These are phyloP conservation scores for Capillidium rhysosporum DNA, from an alignment of 371 early-diverging fungal species.

Conservation along the genomic window DNA sequence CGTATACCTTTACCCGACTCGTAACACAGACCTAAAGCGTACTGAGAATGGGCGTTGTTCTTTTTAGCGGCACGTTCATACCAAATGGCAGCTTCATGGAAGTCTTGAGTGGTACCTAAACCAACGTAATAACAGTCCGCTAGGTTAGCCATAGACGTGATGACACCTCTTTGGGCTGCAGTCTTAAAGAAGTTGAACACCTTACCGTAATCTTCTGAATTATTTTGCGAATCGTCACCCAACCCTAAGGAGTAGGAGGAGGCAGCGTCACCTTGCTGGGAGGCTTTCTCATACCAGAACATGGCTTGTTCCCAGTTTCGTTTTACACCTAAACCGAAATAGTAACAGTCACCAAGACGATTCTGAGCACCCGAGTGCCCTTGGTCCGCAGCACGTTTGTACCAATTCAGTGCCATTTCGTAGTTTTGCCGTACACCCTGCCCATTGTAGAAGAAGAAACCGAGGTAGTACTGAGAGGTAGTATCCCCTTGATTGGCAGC, in stretches of 20 bases:
- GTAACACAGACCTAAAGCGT: slow-evolving; percentile 63
- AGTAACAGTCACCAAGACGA: slow-evolving; percentile 56
- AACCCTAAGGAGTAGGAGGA: slow-evolving; percentile 64
- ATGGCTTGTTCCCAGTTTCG: slow-evolving; percentile 32
- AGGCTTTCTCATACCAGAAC: slow-evolving; percentile 46
- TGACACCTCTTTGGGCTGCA: slow-evolving; percentile 22
- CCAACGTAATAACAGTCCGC: slow-evolving; percentile 71
- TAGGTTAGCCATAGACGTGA: slow-evolving; percentile 49
- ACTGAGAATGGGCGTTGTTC: slow-evolving; percentile 43
- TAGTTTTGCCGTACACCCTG: slow-evolving; percentile 7
- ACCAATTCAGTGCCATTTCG: slow-evolving; percentile 8
- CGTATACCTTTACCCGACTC: slow-evolving; percentile 54
- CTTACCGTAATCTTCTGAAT: slow-evolving; percentile 24
- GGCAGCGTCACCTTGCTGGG: slow-evolving; percentile 46
- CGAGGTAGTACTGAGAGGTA: slow-evolving; percentile 12
- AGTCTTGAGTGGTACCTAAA: slow-evolving; percentile 40
- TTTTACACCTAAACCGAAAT: slow-evolving; percentile 45
- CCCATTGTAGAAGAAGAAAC: slow-evolving; percentile 10
- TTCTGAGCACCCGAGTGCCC: slow-evolving; percentile 47
- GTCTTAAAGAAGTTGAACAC: slow-evolving; percentile 31
- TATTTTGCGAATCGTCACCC: slow-evolving; percentile 56
- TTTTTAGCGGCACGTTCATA: slow-evolving; percentile 35
- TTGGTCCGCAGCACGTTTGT: slow-evolving; percentile 16
- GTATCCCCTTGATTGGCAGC: slow-evolving; percentile 14
- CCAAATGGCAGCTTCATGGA: slow-evolving; percentile 36